Conservation (phyloP, 2,329 filamentous ascomycete genomes). For the Penicillium frequentans region DNA sequence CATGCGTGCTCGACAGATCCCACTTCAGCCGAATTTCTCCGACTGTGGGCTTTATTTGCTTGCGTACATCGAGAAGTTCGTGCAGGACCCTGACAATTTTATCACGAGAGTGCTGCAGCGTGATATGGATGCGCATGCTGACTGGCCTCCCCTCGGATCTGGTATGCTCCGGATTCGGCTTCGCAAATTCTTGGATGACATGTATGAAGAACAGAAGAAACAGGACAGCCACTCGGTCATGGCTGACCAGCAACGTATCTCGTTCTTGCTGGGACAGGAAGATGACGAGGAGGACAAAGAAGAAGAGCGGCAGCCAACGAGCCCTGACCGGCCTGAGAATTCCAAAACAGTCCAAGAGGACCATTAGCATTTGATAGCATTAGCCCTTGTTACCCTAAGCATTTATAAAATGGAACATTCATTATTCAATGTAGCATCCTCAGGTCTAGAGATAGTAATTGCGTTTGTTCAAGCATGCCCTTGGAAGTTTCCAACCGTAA, state of each 20-base stretch:
- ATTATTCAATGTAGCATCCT: background rate
- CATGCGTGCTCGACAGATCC: slow-evolving; percentile 73
- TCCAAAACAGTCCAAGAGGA: background rate
- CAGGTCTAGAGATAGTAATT: background rate
- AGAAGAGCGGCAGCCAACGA: background rate
- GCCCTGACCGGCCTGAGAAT: background rate
- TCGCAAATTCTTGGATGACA: slow-evolving; percentile 62
- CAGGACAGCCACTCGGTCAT: slow-evolving; percentile 39
- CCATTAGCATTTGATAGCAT: no score
- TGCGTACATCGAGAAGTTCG: slow-evolving; percentile 80
- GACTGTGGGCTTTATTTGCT: slow-evolving; percentile 90
- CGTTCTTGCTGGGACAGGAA: slow-evolving; percentile 30
- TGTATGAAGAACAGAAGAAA: slow-evolving; percentile 59
- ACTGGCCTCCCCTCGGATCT: slow-evolving; percentile 57
- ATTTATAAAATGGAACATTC: background rate
- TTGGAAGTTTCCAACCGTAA: no score
- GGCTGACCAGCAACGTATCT: slow-evolving; percentile 31
- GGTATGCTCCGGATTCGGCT: slow-evolving; percentile 64
- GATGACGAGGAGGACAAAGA: background rate
- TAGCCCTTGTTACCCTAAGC: no score
- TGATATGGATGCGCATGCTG: slow-evolving; percentile 57
- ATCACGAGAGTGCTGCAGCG: slow-evolving; percentile 64
- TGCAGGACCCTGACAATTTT: slow-evolving; percentile 71
- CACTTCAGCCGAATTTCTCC: slow-evolving; percentile 76
- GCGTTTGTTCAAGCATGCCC: no score